A percentile compares a stretch with the other conserved stretches of the same genome.
Evolutionary conservation across 768 basidiomycete species (phyloP).

Genomic region (Lactifluus hygrophoroides): DNA sequence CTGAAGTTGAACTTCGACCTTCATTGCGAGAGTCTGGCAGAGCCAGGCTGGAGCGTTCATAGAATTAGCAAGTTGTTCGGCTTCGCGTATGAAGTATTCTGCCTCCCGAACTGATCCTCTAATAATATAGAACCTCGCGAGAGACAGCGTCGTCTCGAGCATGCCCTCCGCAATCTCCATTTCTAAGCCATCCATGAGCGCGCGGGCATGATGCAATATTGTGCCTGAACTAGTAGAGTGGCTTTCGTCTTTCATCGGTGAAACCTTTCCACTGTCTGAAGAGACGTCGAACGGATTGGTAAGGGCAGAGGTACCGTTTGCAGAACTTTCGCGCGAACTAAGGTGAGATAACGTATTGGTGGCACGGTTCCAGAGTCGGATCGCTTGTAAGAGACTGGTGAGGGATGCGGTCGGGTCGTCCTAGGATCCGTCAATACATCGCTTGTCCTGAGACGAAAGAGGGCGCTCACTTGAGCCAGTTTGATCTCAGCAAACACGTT

Average conservation of each 20-base stretch:
- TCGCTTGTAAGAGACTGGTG: constrained; percentile 52
- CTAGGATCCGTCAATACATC: constrained; percentile 30
- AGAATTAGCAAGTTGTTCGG: constrained; percentile 59
- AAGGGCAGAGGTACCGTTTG: constrained; percentile 28
- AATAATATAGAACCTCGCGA: constrained; percentile 53
- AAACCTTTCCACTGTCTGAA: constrained; percentile 33
- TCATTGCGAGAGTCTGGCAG: constrained; percentile 55
- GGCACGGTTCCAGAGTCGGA: constrained; percentile 77
- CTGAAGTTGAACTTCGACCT: constrained; percentile 63
- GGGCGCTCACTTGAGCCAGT: constrained; percentile 42
- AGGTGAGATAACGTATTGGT: constrained; percentile 58
- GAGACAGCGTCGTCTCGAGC: constrained; percentile 52
- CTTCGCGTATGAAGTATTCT: constrained; percentile 75
- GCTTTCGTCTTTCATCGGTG: constrained; percentile 29
- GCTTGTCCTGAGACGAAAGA: background rate
- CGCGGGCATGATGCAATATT: constrained; percentile 20
- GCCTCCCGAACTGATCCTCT: constrained; percentile 82
- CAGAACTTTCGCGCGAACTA: constrained; percentile 29
- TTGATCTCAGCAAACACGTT: constrained; percentile 63
- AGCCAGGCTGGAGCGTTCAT: constrained; percentile 57
- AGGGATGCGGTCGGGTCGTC: constrained; percentile 52
- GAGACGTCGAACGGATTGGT: constrained; percentile 53
- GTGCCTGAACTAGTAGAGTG: constrained; percentile 18
- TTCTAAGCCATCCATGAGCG: constrained; percentile 48
- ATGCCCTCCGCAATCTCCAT: constrained; percentile 75